Conservation (phyloP, 352 stramenopile genomes). For the Phytophthora lateralis region DNA sequence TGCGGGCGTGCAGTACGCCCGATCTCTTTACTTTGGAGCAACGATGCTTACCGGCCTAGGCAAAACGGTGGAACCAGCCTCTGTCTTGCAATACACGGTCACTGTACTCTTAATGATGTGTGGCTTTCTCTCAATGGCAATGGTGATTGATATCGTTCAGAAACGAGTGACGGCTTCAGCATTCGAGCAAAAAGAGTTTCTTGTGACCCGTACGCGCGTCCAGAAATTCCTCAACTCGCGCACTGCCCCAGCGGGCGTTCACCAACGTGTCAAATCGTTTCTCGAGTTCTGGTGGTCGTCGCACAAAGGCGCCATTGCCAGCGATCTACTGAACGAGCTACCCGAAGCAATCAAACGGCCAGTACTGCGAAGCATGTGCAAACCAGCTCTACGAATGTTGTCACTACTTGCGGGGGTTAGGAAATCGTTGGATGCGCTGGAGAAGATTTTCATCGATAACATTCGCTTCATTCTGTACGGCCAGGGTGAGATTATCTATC, state of each 20-base stretch:
- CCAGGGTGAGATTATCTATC: conserved; percentile 69
- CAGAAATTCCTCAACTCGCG: conserved; percentile 59
- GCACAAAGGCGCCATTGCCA: conserved; percentile 54
- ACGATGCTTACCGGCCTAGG: conserved; percentile 54
- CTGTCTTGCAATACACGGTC: conserved; percentile 34
- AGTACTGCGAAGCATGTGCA: conserved; percentile 57
- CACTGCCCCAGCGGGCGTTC: conserved; percentile 43
- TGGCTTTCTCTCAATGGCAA: conserved; percentile 44
- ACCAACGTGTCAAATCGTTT: conserved; percentile 63
- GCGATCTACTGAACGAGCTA: conserved; percentile 56
- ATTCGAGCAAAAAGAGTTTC: conserved; percentile 68
- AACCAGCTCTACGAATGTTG: conserved; percentile 52
- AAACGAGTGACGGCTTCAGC: conserved; percentile 53
- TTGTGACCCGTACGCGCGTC: conserved; percentile 54
- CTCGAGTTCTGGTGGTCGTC: conserved; percentile 77
- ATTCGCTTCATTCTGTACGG: conserved; percentile 60
- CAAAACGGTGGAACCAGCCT: conserved; percentile 45
- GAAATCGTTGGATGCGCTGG: conserved; percentile 36
- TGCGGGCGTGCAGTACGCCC: conserved; percentile 37
- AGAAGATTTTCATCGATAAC: conserved; percentile 58
- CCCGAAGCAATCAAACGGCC: conserved; percentile 56
- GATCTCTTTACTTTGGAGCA: conserved; percentile 49
- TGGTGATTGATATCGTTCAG: conserved; percentile 51
- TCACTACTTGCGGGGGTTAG: conserved; percentile 44
- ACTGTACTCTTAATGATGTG: conserved; percentile 51